Base-by-base conservation (phyloP, 768 basidiomycete species). In the Boletus pseudo-olivaceus region DNA sequence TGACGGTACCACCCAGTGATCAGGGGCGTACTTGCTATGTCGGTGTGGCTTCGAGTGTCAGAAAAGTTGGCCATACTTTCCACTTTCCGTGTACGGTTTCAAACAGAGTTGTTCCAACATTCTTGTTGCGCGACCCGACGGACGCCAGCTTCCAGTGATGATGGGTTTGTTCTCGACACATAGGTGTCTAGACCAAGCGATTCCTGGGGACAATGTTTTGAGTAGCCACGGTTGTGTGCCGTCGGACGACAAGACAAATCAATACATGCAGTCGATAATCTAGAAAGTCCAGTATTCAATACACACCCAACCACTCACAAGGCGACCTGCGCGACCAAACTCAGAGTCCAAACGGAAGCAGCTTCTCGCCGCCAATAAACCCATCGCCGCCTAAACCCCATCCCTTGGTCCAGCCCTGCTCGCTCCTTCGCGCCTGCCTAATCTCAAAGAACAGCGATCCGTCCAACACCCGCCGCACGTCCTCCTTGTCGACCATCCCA, bases 51-150 rank as follows among this genome's bases (percentile, higher is more conserved):
- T n/a, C n/a, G n/a, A n/a, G n/a, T n/a, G n/a, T n/a, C n/a, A n/a
- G 44, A 32, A 19, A 33, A 30, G 11, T 45, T 6, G 26, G 15
- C 10, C 9, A 27, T 38, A 17, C 74, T 81, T 84, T 39, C 75
- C 78, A 23, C 67, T 72, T 5, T 82, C 81, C 38, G 68, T 66
- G 67, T 29, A 29, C 29, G 82, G 78, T 47, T 72, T 65, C 45
- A 81, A 70, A 59, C 69, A 75, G 29, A 7, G 7, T 15, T 6
- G 15, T 14, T 11, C 14, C 34, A 12, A 33, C 33, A 5, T 9
- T 14, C 10, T 12, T 35, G 14, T 7, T 15, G 12, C 34, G 2
- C 15, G 29, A n/a, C n/a, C n/a, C n/a, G n/a, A n/a, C n/a, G n/a
- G 9, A 19, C 17, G 17, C 69, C 67, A 39, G 73, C 64, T 71